Conservation (phyloP, 805 yeast genomes). For the Ogataea dorogensis region DNA sequence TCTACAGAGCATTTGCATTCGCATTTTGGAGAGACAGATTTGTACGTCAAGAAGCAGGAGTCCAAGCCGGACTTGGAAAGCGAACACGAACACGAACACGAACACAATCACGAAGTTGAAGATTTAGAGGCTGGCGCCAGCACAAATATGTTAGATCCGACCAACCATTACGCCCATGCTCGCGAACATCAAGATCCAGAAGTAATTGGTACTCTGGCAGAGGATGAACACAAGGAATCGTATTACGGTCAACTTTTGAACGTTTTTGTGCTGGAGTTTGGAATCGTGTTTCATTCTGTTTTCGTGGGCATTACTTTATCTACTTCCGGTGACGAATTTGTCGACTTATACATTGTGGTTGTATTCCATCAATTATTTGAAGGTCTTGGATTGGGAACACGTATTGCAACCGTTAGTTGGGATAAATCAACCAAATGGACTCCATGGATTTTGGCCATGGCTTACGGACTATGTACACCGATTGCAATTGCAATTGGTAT, state of each 20-base stretch:
- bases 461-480: conserved; percentile 62
- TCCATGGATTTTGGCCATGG: conserved; percentile 57
- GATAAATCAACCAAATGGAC: conserved; percentile 42
- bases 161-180: conserved; percentile 41
- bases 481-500: conserved; percentile 76
- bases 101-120: conserved; percentile 1
- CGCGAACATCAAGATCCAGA: conserved; percentile 44
- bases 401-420: conserved; percentile 59
- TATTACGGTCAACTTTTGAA: conserved; percentile 56
- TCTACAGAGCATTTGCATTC: conserved; percentile 44
- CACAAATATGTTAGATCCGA: conserved; percentile 8
- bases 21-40: conserved; percentile 49
- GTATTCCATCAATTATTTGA: conserved; percentile 81
- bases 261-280: conserved; percentile 68
- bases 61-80: conserved; percentile 12
- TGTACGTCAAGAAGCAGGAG: conserved; percentile 18
- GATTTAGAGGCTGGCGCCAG: conserved; percentile 3
- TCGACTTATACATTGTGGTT: conserved; percentile 64
- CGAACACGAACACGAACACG: conserved; percentile 6
- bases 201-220: conserved; percentile 38
- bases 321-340: conserved; percentile 74
- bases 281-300: conserved; percentile 79
- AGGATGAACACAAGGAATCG: conserved; percentile 26
- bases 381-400: conserved; percentile 81
- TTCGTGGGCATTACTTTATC: conserved; percentile 79